phyloP scores from a whole-genome alignment of 1,139 yeast genomes.

The Kluyveromyces sp. region DNA sequence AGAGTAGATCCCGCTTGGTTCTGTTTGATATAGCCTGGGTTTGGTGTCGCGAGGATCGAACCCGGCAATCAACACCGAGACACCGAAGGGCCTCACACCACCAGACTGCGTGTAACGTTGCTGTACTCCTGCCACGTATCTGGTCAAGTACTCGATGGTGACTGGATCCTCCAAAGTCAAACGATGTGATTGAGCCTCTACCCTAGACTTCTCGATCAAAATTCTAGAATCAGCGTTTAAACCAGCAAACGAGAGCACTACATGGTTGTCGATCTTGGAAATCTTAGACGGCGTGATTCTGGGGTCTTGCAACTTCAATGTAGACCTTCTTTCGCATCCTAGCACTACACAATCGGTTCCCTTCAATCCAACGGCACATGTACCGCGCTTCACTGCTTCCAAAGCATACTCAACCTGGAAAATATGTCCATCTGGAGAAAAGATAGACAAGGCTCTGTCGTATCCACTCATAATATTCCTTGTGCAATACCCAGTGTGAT shows the following conservation, averaged over 20 bases:
- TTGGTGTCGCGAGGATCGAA: conserved; percentile 78
- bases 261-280: conserved; percentile 85
- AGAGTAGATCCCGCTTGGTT: conserved; percentile 94
- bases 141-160: conserved; percentile 83
- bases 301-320: conserved; percentile 91
- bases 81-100: conserved; percentile 94
- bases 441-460: conserved; percentile 98
- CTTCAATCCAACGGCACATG: conserved; percentile 95
- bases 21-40: conserved; percentile 89
- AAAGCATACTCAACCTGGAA: conserved; percentile 97
- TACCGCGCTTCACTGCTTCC: conserved; percentile 97
- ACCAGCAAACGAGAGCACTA: conserved; percentile 92
- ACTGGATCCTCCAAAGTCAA: conserved; percentile 93
- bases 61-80: conserved; percentile 91
- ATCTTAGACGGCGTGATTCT: conserved; percentile 93
- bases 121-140: conserved; percentile 93
- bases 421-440: conserved; percentile 98
- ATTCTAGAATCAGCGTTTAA: conserved; percentile 96
- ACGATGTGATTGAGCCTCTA: conserved; percentile 95
- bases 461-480: conserved; percentile 75
- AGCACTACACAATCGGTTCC: conserved; percentile 84
- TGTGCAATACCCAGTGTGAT: too few relatives aligned
- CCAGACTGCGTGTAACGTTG: conserved; percentile 98
- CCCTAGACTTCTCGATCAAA: conserved; percentile 88
- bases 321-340: conserved; percentile 95